Evolutionary conservation across 805 yeast species (phyloP).

Genomic region (Yarrowia keelungensis): DNA sequence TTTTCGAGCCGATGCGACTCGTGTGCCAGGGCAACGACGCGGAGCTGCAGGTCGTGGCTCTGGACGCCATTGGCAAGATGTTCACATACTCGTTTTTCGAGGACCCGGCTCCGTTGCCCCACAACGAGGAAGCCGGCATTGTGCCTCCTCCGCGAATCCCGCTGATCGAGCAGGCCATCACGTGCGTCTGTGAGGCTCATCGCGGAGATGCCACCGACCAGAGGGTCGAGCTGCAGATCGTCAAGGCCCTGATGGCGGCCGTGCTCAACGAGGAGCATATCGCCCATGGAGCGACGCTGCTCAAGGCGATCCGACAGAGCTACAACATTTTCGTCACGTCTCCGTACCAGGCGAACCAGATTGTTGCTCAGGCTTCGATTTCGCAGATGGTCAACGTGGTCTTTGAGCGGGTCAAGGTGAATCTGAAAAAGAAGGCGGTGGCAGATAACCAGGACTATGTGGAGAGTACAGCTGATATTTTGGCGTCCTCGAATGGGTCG

Average conservation of each 20-base stretch:
- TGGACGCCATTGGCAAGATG: slow-evolving; percentile 86
- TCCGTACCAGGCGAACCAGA: slow-evolving; percentile 80
- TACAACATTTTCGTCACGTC: slow-evolving; percentile 91
- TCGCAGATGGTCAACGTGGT: slow-evolving; percentile 88
- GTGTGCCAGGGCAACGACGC: slow-evolving; percentile 73
- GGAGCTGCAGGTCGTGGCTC: slow-evolving; percentile 72
- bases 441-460: not conserved
- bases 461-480: slow-evolving; percentile 19
- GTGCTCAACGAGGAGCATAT: slow-evolving; percentile 79
- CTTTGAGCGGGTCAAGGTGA: slow-evolving; percentile 70
- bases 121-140: slow-evolving; percentile 53
- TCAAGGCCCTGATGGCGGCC: slow-evolving; percentile 89
- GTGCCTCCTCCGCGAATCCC: slow-evolving; percentile 62
- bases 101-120: slow-evolving; percentile 47
- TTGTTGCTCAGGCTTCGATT: slow-evolving; percentile 92
- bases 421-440: slow-evolving; percentile 44
- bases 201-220: slow-evolving; percentile 93
- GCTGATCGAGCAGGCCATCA: slow-evolving; percentile 81
- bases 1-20: slow-evolving; percentile 79
- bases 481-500: not conserved
- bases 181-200: slow-evolving; percentile 82
- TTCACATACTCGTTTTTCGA: slow-evolving; percentile 84
- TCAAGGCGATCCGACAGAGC: slow-evolving; percentile 91
- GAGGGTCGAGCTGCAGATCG: slow-evolving; percentile 87
- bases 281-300: slow-evolving; percentile 86